Percentiles rank a stretch among this genome's conserved stretches.
These are phyloP conservation scores for Brettanomyces anomalus DNA, from an alignment of 805 yeast species.

Conservation along the genomic window DNA sequence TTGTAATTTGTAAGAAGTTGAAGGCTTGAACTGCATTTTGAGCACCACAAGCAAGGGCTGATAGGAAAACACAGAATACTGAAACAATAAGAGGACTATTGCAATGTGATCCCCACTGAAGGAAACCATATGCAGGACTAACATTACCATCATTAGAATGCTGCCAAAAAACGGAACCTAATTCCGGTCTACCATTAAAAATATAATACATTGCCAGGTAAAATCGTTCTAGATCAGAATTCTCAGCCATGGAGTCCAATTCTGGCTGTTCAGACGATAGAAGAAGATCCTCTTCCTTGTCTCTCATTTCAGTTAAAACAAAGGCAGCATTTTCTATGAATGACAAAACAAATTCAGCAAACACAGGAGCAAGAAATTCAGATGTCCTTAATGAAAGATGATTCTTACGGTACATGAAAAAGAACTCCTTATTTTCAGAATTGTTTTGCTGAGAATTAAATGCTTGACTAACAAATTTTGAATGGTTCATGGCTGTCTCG, in stretches of 20 bases:
- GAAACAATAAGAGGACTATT: slow-evolving; percentile 78
- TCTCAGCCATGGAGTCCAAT: slow-evolving; percentile 55
- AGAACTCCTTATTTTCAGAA: slow-evolving; percentile 7
- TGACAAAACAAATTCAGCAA: slow-evolving; percentile 43
- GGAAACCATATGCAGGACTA: slow-evolving; percentile 53
- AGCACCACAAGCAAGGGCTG: slow-evolving; percentile 61
- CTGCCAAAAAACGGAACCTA: slow-evolving; percentile 58
- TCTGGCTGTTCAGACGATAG: slow-evolving; percentile 46
- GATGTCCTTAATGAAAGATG: slow-evolving; percentile 19
- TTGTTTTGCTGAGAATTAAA: no score
- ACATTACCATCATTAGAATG: slow-evolving; percentile 39
- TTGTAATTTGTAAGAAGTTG: slow-evolving; percentile 34
- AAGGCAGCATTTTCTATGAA: slow-evolving; percentile 60
- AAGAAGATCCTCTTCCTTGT: slow-evolving; percentile 65
- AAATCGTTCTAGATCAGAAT: slow-evolving; percentile 83
- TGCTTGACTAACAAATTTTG: no score
- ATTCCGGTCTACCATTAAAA: slow-evolving; percentile 51
- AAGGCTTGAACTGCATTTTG: slow-evolving; percentile 43
- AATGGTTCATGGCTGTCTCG: no score
- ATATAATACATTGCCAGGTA: slow-evolving; percentile 66
- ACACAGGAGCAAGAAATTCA: slow-evolving; percentile 30
- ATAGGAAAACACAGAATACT: slow-evolving; percentile 68
- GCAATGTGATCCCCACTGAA: slow-evolving; percentile 77
- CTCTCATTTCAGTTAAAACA: slow-evolving; percentile 56
- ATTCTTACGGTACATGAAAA: slow-evolving; percentile 15